Conservation (phyloP, 1,284 basidiomycete genomes). For the Athelia psychrophila region DNA sequence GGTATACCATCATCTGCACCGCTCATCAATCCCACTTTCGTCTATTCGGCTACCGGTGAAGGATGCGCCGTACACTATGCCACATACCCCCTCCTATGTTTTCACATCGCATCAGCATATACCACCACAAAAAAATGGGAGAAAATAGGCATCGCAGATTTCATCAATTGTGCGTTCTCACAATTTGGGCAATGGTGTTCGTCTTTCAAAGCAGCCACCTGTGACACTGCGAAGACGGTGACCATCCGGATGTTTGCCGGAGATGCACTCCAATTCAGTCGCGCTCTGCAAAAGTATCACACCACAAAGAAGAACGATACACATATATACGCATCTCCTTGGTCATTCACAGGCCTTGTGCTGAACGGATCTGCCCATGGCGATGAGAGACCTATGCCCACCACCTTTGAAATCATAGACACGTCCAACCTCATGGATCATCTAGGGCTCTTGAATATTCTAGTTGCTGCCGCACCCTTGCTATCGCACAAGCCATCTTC, state of each 20-base stretch:
- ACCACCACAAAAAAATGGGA: slow-evolving; percentile 9
- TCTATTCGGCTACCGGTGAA: slow-evolving; percentile 38
- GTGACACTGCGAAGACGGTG: neutral
- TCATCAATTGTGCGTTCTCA: neutral
- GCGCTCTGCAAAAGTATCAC: slow-evolving; percentile 21
- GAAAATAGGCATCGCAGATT: neutral
- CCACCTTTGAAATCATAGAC: slow-evolving; percentile 49
- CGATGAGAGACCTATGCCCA: slow-evolving; percentile 17
- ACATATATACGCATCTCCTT: slow-evolving; percentile 31
- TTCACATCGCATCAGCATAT: slow-evolving; percentile 32
- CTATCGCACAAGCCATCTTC: slow-evolving; percentile 23
- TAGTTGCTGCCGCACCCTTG: slow-evolving; percentile 36
- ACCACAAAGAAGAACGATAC: slow-evolving; percentile 15
- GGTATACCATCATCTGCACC: slow-evolving; percentile 35
- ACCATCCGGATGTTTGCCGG: slow-evolving; percentile 34
- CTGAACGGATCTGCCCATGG: too few species aligned
- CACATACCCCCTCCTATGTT: slow-evolving; percentile 50
- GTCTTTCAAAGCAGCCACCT: slow-evolving; percentile 24
- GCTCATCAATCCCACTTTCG: slow-evolving; percentile 46
- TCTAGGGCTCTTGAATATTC: slow-evolving; percentile 47
- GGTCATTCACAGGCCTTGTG: slow-evolving; percentile 17
- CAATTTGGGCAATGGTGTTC: slow-evolving; percentile 6
- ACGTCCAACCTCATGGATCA: slow-evolving; percentile 53
- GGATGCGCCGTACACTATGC: slow-evolving; percentile 44
- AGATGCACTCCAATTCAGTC: slow-evolving; percentile 29